Base-by-base conservation (phyloP, 164 flowering plant species). In the Houttuynia cordata region DNA sequence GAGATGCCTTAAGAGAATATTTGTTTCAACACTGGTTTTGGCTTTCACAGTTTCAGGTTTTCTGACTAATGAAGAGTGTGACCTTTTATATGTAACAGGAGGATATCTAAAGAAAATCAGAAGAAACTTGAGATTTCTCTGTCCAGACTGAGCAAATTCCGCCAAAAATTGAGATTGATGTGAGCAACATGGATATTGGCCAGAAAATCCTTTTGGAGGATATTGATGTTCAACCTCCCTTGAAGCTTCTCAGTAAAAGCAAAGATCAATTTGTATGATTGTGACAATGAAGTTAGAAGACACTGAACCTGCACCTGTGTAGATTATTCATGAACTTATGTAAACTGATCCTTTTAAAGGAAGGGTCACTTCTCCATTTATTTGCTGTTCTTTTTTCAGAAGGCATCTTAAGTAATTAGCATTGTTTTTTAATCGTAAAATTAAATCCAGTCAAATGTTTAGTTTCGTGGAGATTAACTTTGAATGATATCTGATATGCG, bases 121-220 rank as follows among this genome's bases (percentile, higher is more conserved):
- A 70, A 58, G 57, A 6, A 77, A 69, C 62, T 71, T 91, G 20
- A 84, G 72, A 60, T 84, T 56, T 63, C 73, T 79, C 42, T 78
- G 96, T 74, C 90, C 87, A 49, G 80, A n/a, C 83, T 17, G 94
- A 88, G 56, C 76, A 75, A 66, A 84, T 88, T 68, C 91, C 96
- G 62, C 66, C 76, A 34, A 83, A 88, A 67, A 74, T 91, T 59
- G 97, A 86, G 71, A 83, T 91, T 60, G 96, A 91, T 58, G 67
- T 91, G 58, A 91, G 96, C 78, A 81, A 77, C 41, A 82, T 91
- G 40, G 94, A 91, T 60, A 70, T 88, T 24, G 97, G 75, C 14
- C 92, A 88, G 68, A 70, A 61, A 30, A 61, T 88, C 39, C 64
- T 70, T 58, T 68, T 86, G 78, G 69, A 47, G 10, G 94, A 91